Conservation (phyloP, 371 early-diverging fungal genomes). For the Globomyces sp. region DNA sequence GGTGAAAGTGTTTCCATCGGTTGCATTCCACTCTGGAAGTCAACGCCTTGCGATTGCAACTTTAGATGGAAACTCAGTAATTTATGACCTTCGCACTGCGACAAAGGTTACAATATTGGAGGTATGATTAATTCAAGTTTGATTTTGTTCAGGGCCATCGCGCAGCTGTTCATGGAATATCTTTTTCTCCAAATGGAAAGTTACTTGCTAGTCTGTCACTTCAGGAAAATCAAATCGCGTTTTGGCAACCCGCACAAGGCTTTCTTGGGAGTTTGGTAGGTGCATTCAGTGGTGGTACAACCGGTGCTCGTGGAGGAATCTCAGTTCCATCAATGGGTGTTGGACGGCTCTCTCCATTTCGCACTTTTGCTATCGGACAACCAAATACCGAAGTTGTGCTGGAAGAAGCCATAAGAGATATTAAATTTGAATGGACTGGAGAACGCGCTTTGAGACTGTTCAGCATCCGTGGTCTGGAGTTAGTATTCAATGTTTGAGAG, state of each 20-base stretch:
- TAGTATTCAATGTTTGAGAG: constrained; percentile 40
- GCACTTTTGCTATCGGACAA: constrained; percentile 67
- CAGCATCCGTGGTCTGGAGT: constrained; percentile 32
- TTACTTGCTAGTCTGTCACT: constrained; percentile 72
- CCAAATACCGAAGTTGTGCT: constrained; percentile 52
- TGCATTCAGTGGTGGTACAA: constrained; percentile 39
- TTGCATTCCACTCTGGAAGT: constrained; percentile 71
- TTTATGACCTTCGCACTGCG: constrained; percentile 83
- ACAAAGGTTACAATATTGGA: constrained; percentile 75
- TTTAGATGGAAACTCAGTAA: constrained; percentile 69
- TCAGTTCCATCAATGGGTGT: constrained; percentile 24
- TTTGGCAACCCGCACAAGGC: constrained; percentile 74
- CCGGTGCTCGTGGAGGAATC: constrained; percentile 27
- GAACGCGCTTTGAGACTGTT: constrained; percentile 61
- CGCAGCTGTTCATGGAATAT: constrained; percentile 63
- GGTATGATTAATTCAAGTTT: constrained; percentile 30
- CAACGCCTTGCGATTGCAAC: constrained; percentile 83
- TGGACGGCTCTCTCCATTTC: constrained; percentile 52
- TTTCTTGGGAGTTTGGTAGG: constrained; percentile 70
- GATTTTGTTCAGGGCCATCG: constrained; percentile 58
- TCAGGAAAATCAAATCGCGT: constrained; percentile 65
- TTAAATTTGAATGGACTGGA: constrained; percentile 69
- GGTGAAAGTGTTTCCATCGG: constrained; percentile 70
- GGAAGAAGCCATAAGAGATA: constrained; percentile 29
- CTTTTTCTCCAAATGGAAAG: constrained; percentile 80